Conservation (phyloP, 2,329 filamentous ascomycete genomes). For the Fusarium staphyleae region DNA sequence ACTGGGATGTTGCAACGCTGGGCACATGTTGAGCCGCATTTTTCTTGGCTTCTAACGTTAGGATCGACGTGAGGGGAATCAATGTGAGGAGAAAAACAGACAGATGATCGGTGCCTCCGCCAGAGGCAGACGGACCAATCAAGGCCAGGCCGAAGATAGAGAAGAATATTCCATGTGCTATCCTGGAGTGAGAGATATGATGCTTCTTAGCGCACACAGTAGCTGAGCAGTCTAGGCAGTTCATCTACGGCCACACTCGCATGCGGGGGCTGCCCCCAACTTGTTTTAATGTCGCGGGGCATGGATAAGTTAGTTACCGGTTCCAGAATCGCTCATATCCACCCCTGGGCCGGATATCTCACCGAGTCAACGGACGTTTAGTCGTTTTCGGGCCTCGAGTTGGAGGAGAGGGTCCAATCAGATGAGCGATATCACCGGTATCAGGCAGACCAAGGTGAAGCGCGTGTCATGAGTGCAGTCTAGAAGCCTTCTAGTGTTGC, state of each 20-base stretch:
- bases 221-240: background rate
- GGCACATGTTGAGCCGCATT: conserved; percentile 16
- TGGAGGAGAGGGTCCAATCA: conserved; percentile 23
- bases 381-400: background rate
- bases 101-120: conserved; percentile 7
- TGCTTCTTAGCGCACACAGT: conserved; percentile 1
- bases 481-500: conserved; percentile 40
- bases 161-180: background rate
- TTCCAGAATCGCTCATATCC: conserved; percentile 17
- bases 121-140: conserved; percentile 23
- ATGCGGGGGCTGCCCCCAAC: conserved; percentile 17
- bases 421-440: background rate
- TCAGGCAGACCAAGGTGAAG: background rate
- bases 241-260: too few relatives aligned
- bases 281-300: conserved; percentile 4
- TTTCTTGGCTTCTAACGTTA: background rate
- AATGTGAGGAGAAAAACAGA: background rate
- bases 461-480: conserved; percentile 24
- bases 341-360: background rate
- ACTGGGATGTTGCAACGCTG: background rate
- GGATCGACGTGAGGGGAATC: conserved; percentile 25
- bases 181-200: conserved; percentile 16
- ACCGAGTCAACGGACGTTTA: conserved; percentile 14
- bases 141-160: conserved; percentile 35
- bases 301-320: conserved; percentile 2